These are phyloP conservation scores for Calonectria pauciramosa DNA, from an alignment of 2,329 filamentous ascomycete genomes.

Conservation along the genomic window DNA sequence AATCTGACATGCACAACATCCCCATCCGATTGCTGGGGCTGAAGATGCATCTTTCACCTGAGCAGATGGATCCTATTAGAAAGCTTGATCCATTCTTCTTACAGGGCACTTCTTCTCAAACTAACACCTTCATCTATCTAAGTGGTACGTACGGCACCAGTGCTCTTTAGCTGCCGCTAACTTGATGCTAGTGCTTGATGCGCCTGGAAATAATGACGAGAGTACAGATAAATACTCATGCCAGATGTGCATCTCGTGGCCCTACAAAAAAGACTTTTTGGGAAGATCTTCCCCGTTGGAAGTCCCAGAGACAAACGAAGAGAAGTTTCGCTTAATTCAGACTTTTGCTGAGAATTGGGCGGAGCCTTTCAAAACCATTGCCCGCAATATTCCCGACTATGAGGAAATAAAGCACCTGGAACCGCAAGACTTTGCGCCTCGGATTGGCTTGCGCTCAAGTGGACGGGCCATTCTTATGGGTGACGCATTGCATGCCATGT, in stretches of 20 bases:
- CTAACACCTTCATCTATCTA: conserved; percentile 66
- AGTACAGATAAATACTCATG: conserved; percentile 55
- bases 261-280: conserved; percentile 53
- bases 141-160: conserved; percentile 53
- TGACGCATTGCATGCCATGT: conserved; percentile 70
- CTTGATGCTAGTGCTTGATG: conserved; percentile 58
- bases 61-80: conserved; percentile 57
- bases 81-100: conserved; percentile 68
- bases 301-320: conserved; percentile 56
- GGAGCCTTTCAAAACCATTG: conserved; percentile 61
- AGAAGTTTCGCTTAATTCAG: conserved; percentile 58
- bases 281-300: conserved; percentile 48
- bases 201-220: conserved; percentile 57
- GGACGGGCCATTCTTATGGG: conserved; percentile 64
- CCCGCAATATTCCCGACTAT: conserved; percentile 55
- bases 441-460: conserved; percentile 50
- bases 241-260: conserved; percentile 68
- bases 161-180: neutral
- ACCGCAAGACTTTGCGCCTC: conserved; percentile 63
- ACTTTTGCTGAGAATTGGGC: conserved; percentile 61
- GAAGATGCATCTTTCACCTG: conserved; percentile 55
- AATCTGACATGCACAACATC: conserved; percentile 53
- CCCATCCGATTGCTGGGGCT: conserved; percentile 65
- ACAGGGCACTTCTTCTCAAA: conserved; percentile 65
- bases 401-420: conserved; percentile 60